These are phyloP conservation scores for Tuber calosporum DNA, from an alignment of 495 filamentous ascomycete species.

Conservation along the genomic window DNA sequence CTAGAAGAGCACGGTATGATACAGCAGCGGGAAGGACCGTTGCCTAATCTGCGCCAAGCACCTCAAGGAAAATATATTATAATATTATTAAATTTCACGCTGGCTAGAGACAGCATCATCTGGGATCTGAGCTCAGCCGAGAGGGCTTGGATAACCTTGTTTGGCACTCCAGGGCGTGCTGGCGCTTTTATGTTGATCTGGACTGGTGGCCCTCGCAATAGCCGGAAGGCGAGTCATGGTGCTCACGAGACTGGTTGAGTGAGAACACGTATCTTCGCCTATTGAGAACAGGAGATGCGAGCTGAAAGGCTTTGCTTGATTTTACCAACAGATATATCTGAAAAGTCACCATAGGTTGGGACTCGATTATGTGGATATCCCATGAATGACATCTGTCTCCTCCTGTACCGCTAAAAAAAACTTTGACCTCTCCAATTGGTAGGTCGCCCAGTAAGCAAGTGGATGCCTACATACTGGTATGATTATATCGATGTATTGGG, in stretches of 20 bases:
- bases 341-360: not conserved
- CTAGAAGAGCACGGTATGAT: not conserved
- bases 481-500: not conserved
- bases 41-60: not conserved
- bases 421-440: not conserved
- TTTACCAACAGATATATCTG: not conserved
- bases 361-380: not conserved
- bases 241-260: not conserved
- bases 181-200: not conserved
- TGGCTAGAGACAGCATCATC: not conserved
- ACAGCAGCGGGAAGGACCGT: not conserved
- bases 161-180: not conserved
- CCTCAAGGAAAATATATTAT: not conserved
- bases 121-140: not conserved
- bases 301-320: not conserved
- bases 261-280: not conserved
- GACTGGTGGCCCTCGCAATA: not conserved
- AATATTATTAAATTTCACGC: slow-evolving; percentile 3
- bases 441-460: not conserved
- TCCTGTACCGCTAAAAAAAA: not conserved
- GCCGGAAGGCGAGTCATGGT: not conserved
- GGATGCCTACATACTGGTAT: not conserved
- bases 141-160: not conserved
- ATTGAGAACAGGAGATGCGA: not conserved
- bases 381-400: not conserved